Base-by-base conservation (phyloP, 805 yeast genomes). In the Zygotorulaspora florentina region DNA sequence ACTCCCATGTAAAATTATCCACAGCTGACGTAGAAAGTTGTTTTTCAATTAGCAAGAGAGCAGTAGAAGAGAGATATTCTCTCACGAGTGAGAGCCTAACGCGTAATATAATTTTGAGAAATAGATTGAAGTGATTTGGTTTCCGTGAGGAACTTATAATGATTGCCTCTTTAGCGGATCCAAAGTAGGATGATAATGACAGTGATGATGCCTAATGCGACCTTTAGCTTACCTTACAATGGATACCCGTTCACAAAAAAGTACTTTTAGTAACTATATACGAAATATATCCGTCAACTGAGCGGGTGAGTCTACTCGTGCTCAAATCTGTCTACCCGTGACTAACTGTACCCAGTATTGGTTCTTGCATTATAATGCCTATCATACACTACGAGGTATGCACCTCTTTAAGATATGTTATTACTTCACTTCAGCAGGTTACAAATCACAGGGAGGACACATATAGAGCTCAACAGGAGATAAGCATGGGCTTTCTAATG, bases 1-100 rank as follows among this genome's bases (percentile, higher is more conserved):
- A 35, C 12, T 35, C 12, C 23, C 37, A 35, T 15, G 23, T 35
- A 3, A 35, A 35, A 17, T 11, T 15, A 35, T 35, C 37, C 13
- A 35, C 37, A 17, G 37, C 37, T 15, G 37, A 35, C 37, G 37
- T 35, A 35, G 37, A 35, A 16, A 35, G 37, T 9, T 35, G 37
- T 18, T 35, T 35, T 35, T 35, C 37, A 35, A 35, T 35, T 35
- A 35, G 37, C 37, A 35, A 35, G 4, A 35, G 37, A 35, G 37
- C 37, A 6, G 37, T 35, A 8, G 37, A 35, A 35, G 37, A 20
- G 23, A 16, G 37, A 17, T 35, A 35, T 35, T 35, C 18, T 15
- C 37, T 35, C 12, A 13, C 33, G 2, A 35, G 37, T 35, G 23
- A 35, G 2, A 35, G 15, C 37, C 37, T 35, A 15, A 35, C 20